These are phyloP conservation scores for Ophiostoma sp. DNA, from an alignment of 2,329 filamentous ascomycete species.

Conservation along the genomic window DNA sequence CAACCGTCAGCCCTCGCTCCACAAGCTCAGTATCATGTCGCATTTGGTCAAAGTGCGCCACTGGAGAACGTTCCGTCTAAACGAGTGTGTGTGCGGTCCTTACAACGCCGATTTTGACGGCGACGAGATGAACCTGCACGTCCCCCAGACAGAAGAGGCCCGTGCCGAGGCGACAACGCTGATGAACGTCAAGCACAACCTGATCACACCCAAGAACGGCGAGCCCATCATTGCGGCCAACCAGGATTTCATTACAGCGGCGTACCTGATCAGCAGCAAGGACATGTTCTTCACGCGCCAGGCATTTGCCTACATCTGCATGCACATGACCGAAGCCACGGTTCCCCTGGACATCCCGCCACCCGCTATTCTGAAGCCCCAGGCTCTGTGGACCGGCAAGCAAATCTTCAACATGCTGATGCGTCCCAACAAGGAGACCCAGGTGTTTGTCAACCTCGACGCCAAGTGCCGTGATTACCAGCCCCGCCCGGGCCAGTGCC, in stretches of 20 bases:
- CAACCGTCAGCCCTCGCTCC: conserved; percentile 93
- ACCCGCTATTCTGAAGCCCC: conserved; percentile 78
- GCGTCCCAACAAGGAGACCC: conserved; percentile 78
- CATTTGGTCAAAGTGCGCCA: conserved; percentile 90
- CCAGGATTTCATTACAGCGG: conserved; percentile 96
- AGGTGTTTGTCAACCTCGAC: conserved; percentile 84
- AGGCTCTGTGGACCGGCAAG: conserved; percentile 88
- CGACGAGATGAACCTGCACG: conserved; percentile 98
- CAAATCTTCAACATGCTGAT: conserved; percentile 82
- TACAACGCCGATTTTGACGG: conserved; percentile 99
- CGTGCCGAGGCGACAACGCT: conserved; percentile 89
- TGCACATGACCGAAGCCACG: conserved; percentile 76
- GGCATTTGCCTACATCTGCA: conserved; percentile 82
- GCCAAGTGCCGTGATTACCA: conserved; percentile 83
- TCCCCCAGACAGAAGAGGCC: conserved; percentile 95
- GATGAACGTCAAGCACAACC: conserved; percentile 97
- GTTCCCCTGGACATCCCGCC: conserved; percentile 78
- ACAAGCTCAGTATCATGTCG: conserved; percentile 97
- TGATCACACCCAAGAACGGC: conserved; percentile 94
- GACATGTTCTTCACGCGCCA: conserved; percentile 88
- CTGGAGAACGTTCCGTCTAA: conserved; percentile 92
- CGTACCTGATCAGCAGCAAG: conserved; percentile 85
- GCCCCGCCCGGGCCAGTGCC: conserved; percentile 49
- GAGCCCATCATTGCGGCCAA: conserved; percentile 98
- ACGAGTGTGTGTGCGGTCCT: conserved; percentile 95